phyloP scores from a whole-genome alignment of 2,329 filamentous ascomycete species.

The Thelonectria olida region DNA sequence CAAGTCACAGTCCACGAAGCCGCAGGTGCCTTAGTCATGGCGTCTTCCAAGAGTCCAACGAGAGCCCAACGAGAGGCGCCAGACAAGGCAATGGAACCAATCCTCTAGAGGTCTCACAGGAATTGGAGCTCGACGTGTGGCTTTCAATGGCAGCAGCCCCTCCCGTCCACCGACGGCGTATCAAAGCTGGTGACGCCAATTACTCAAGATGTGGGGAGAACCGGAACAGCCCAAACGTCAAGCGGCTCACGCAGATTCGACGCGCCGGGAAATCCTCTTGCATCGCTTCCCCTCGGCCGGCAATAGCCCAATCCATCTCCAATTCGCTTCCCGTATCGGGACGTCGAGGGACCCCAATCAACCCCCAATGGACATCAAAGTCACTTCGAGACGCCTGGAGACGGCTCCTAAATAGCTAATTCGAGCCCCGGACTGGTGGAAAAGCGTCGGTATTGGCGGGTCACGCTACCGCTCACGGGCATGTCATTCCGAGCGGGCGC shows the following conservation, averaged over 20 bases:
- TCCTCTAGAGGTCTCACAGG: background rate
- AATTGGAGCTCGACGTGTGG: slow-evolving; percentile 13
- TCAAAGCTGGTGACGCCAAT: slow-evolving; percentile 20
- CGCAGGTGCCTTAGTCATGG: background rate
- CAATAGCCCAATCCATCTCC: slow-evolving; percentile 31
- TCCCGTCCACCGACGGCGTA: slow-evolving; percentile 26
- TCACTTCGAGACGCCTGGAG: background rate
- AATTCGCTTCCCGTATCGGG: slow-evolving; percentile 20
- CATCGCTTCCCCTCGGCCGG: slow-evolving; percentile 42
- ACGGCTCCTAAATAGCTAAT: background rate
- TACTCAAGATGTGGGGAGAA: slow-evolving; percentile 39
- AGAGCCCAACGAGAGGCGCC: background rate
- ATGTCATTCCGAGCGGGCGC: slow-evolving; percentile 30
- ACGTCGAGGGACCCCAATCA: slow-evolving; percentile 18
- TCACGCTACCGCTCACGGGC: slow-evolving; percentile 31
- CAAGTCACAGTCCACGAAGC: background rate
- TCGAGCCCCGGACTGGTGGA: slow-evolving; percentile 16
- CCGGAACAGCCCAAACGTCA: slow-evolving; percentile 27
- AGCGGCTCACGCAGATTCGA: slow-evolving; percentile 31
- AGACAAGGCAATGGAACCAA: background rate
- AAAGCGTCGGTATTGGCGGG: slow-evolving; percentile 15
- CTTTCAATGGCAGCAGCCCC: background rate
- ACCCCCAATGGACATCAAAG: background rate
- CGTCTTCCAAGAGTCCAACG: background rate
- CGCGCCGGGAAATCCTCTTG: slow-evolving; percentile 50